phyloP scores from a whole-genome alignment of 2,329 filamentous ascomycete species.

The Didymosphaeria variabile region DNA sequence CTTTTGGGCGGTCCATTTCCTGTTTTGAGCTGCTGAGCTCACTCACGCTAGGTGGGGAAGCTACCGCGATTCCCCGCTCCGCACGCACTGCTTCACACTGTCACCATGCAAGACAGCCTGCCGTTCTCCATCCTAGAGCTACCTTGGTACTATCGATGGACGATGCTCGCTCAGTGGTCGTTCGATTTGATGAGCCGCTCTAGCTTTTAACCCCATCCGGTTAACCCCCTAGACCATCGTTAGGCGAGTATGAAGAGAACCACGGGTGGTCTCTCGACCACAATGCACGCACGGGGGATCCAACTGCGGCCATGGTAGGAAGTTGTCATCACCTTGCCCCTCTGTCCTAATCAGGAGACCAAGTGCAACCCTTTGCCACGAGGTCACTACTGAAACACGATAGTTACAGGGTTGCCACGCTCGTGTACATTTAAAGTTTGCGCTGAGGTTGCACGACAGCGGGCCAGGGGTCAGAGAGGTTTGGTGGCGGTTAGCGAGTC shows the following conservation, averaged over 20 bases:
- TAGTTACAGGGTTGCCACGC: constrained; percentile 14
- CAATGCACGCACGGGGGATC: background rate
- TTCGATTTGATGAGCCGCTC: background rate
- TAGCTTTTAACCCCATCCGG: background rate
- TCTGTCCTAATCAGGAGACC: background rate
- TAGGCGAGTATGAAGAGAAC: background rate
- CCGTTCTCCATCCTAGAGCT: background rate
- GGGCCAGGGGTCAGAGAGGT: constrained; percentile 2
- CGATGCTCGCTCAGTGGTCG: background rate
- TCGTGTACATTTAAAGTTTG: constrained; percentile 11
- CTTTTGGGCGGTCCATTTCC: background rate
- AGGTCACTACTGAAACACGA: constrained; percentile 12
- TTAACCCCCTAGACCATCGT: background rate
- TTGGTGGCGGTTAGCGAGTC: constrained; percentile 11
- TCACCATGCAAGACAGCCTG: background rate
- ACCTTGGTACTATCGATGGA: background rate
- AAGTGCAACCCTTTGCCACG: background rate
- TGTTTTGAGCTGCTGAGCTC: background rate
- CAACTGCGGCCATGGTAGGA: background rate
- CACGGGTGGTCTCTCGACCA: background rate
- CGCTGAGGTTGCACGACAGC: constrained; percentile 11
- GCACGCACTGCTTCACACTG: background rate
- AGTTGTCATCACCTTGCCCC: background rate
- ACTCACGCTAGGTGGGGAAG: background rate
- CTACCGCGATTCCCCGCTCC: background rate